These are phyloP conservation scores for Rhodofomes roseus DNA, from an alignment of 1,284 basidiomycete species.

Conservation along the genomic window DNA sequence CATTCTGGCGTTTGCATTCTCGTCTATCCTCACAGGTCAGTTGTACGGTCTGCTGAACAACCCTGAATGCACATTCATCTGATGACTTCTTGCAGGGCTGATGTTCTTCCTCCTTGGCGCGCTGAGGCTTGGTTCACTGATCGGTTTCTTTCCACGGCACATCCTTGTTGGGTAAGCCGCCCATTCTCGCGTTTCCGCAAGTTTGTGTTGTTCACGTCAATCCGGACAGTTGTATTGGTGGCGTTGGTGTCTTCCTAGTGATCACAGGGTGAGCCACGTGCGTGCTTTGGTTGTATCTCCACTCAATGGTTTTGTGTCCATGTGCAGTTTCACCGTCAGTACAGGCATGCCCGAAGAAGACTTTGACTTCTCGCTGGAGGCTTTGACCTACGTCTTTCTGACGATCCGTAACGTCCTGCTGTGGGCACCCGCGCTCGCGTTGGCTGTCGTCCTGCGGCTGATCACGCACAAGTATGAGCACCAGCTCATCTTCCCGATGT, in stretches of 20 bases:
- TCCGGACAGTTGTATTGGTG: constrained; percentile 79
- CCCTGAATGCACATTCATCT: not conserved
- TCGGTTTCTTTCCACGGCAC: constrained; percentile 96
- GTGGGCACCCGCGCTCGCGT: constrained; percentile 73
- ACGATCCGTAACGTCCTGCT: constrained; percentile 60
- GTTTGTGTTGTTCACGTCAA: not conserved
- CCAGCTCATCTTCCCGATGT: constrained; percentile 90
- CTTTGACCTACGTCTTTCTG: constrained; percentile 61
- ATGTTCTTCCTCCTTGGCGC: constrained; percentile 86
- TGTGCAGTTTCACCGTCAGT: constrained; percentile 76
- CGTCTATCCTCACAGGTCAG: constrained; percentile 86
- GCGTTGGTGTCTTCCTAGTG: constrained; percentile 91
- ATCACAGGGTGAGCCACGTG: constrained; percentile 66
- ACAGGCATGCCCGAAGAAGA: constrained; percentile 82
- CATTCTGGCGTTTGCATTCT: constrained; percentile 85
- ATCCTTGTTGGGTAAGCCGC: constrained; percentile 79
- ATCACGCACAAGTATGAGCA: constrained; percentile 84
- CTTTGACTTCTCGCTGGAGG: constrained; percentile 66
- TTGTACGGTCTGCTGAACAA: constrained; percentile 1
- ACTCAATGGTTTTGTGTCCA: constrained; percentile 21
- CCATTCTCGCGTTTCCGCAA: not conserved
- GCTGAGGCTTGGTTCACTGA: constrained; percentile 79
- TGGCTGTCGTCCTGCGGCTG: constrained; percentile 78
- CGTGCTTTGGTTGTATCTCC: not conserved
- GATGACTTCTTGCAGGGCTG: constrained; percentile 45